Base-by-base conservation (phyloP, 306 rosid genomes). In the Corylus heterophylla region DNA sequence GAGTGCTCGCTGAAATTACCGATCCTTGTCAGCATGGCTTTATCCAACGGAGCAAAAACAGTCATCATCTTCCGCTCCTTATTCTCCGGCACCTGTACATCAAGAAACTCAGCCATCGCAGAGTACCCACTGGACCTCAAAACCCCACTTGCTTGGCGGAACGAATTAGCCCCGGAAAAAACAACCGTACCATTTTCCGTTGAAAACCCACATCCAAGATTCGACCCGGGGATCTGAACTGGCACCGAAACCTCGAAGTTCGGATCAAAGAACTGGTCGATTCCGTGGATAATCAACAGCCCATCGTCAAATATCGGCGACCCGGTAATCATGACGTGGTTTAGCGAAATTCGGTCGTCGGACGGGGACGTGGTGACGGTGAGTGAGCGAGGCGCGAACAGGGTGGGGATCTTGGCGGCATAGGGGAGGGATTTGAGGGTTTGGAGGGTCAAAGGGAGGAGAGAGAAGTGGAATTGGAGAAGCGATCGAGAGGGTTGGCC, bases 401-500 rank as follows among this genome's bases (percentile, higher is more conserved):
- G 70, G 9, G 98, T 90, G 2, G 93, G 97, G n/a, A 94, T 89
- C 81, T 81, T 84, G 66, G 92, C 69, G 17, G 90, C 94, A 17
- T 88, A 9, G 4, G 90, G 87, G 68, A 94, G 90, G 1, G 89
- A 83, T 25, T 81, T 85, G 86, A 94, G 92, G 77, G 77, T 86
- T 50, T 77, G 69, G 8, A 75, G 82, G 0, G 91, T 86, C 1
- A 89, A 78, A 4, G 87, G 88, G 31, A 87, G 50, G 1, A 92
- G 91, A 13, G 79, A 79, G 77, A 88, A 74, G 86, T 94, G 98
- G 79, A 74, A 84, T 7, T 85, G 95, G 61, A 94, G 97, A 44
- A 92, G 91, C 50, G 92, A 81, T 72, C 89, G 88, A 13, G 97
- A 76, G 0, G 98, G 98, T 66, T 94, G 98, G 13, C 98, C 98